Base-by-base conservation (phyloP, 1,284 basidiomycete species). In the Boletus calvinii region DNA sequence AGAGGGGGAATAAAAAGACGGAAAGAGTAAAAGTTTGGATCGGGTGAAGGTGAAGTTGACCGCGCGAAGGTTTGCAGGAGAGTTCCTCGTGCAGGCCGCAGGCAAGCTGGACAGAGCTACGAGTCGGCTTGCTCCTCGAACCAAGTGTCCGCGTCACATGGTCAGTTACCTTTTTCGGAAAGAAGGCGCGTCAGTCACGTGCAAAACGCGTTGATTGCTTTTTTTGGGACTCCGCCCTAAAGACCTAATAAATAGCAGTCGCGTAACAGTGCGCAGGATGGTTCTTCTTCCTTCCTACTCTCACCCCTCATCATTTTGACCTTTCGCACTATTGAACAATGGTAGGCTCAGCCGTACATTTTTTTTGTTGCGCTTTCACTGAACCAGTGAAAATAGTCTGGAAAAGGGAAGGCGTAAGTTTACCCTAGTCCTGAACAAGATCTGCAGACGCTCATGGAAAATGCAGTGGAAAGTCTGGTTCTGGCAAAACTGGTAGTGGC, bases 381-480 rank as follows among this genome's bases (percentile, higher is more conserved):
- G 17, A 59, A 31, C 4, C 15, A n/a, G 39, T 46, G 49, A 42
- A 52, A 52, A 43, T 60, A 79, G 78, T 76, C 77, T 68, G 77
- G 79, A 66, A 81, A 81, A 67, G 79, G 78, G 64, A 80, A 80
- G 65, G 72, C 77, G 77, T 79, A 58, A 60, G 65, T 66, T 53
- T 41, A 36, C 45, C 40, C 18, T 44, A 43, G 35, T 41, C 34
- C 34, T 37, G 49, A 13, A 32, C 10, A 0, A 12, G 22, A 13
- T 2, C 12, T 24, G 22, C 39, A 44, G 46, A 32, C 20, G 43
- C 55, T 62, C 13, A 58, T 12, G 9, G 7, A 6, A 29, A 18
- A 24, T n/a, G 7, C 48, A 79, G 79, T 67, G 79, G 79, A 61
- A 83, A 82, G 58, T 77, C 78, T 42, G 76, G 79, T 59, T 81